phyloP scores from a whole-genome alignment of 2,329 filamentous ascomycete species.

The Neofusicoccum cordaticola region DNA sequence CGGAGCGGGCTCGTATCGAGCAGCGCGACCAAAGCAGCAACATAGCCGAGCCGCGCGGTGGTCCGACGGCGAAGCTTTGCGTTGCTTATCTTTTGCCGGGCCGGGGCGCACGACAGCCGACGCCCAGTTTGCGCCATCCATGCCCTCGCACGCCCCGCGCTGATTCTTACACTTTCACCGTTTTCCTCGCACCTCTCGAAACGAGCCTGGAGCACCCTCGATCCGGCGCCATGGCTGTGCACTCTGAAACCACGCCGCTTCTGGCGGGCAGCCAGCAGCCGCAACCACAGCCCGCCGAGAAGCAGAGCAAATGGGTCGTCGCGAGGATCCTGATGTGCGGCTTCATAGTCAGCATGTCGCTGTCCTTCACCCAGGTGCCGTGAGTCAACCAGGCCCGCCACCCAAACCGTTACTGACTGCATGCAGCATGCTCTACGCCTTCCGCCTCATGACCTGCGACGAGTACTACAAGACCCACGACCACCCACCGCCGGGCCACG shows the following conservation, averaged over 20 bases:
- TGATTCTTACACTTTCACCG: neutral
- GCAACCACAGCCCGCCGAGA: neutral
- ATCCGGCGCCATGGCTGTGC: slow-evolving; percentile 1
- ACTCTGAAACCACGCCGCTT: slow-evolving; percentile 19
- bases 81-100: slow-evolving; percentile 8
- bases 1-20: neutral
- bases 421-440: slow-evolving; percentile 56
- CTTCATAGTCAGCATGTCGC: slow-evolving; percentile 57
- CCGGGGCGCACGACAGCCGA: slow-evolving; percentile 8
- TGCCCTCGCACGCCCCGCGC: neutral
- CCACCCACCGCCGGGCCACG: slow-evolving; percentile 46
- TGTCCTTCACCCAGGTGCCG: slow-evolving; percentile 51
- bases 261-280: slow-evolving; percentile 11
- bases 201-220: slow-evolving; percentile 10
- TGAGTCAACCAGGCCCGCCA: neutral
- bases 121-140: neutral
- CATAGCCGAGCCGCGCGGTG: neutral
- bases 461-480: slow-evolving; percentile 62
- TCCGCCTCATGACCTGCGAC: slow-evolving; percentile 70
- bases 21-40: neutral
- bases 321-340: slow-evolving; percentile 56
- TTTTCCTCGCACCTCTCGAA: neutral
- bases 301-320: slow-evolving; percentile 28
- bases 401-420: neutral
- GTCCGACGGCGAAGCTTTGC: neutral